Conservation (phyloP, 2,329 filamentous ascomycete species). For the Spiromastix sp. region DNA sequence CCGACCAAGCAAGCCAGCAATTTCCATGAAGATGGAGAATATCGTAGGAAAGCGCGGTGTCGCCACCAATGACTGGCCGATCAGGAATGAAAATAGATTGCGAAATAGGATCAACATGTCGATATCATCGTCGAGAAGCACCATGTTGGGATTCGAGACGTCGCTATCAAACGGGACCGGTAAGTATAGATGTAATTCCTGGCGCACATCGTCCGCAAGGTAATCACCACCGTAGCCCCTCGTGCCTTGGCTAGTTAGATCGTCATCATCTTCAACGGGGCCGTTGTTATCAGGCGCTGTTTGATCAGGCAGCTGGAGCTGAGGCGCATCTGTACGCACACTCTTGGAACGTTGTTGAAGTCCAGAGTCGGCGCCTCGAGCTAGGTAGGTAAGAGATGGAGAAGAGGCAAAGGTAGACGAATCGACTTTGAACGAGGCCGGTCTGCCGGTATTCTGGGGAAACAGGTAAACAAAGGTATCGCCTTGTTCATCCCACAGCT, state of each 20-base stretch:
- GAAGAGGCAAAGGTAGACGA: conserved; percentile 50
- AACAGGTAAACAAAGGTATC: conserved; percentile 55
- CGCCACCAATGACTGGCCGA: conserved; percentile 51
- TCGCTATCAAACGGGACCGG: conserved; percentile 48
- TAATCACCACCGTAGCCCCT: conserved; percentile 38
- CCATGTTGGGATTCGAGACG: conserved; percentile 23
- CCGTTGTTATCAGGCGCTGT: conserved; percentile 20
- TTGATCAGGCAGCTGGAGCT: conserved; percentile 21
- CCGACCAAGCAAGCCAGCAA: conserved; percentile 46
- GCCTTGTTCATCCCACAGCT: conserved; percentile 54
- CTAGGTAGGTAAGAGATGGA: conserved; percentile 43
- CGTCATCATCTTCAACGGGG: conserved; percentile 20
- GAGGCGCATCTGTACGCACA: conserved; percentile 18
- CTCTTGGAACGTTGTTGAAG: conserved; percentile 19
- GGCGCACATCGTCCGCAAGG: conserved; percentile 35
- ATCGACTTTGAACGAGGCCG: conserved; percentile 52
- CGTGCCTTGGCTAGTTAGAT: conserved; percentile 36
- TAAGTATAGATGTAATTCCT: conserved; percentile 48
- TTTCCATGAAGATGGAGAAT: conserved; percentile 51
- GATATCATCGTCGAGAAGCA: conserved; percentile 38
- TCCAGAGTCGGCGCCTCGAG: conserved; percentile 40
- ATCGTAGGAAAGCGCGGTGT: conserved; percentile 44
- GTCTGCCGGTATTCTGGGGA: conserved; percentile 44
- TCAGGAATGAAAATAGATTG: conserved; percentile 54
- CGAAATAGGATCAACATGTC: conserved; percentile 50